phyloP scores from a whole-genome alignment of 2,329 filamentous ascomycete species.

The Zasmidium angulare region DNA sequence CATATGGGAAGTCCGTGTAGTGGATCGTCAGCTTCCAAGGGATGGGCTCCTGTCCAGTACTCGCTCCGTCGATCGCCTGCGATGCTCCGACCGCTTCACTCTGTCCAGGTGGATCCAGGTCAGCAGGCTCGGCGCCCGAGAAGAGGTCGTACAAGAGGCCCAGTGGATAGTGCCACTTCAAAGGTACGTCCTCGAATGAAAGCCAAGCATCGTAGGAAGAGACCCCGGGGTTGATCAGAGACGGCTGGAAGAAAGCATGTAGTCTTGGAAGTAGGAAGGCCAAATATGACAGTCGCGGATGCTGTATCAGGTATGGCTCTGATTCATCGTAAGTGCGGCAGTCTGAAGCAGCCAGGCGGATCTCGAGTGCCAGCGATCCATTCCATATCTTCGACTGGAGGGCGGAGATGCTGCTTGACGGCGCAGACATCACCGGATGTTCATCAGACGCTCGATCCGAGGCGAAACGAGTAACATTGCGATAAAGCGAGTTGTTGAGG shows the following conservation, averaged over 20 bases:
- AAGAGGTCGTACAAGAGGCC: constrained; percentile 71
- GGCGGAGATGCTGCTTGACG: constrained; percentile 31
- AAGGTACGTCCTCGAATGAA: constrained; percentile 64
- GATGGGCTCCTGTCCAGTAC: constrained; percentile 32
- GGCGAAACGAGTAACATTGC: background rate
- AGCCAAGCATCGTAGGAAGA: constrained; percentile 60
- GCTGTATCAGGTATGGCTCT: constrained; percentile 62
- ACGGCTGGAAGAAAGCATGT: constrained; percentile 60
- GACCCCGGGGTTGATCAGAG: constrained; percentile 58
- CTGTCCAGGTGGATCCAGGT: constrained; percentile 19
- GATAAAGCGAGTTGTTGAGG: constrained; percentile 6
- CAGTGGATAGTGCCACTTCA: constrained; percentile 72
- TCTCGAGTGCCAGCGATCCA: constrained; percentile 60
- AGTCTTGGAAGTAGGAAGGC: constrained; percentile 64
- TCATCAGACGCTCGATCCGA: background rate
- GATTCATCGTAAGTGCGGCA: constrained; percentile 61
- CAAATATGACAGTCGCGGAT: constrained; percentile 67
- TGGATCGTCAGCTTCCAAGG: constrained; percentile 66
- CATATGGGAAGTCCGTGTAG: constrained; percentile 58
- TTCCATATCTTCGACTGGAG: constrained; percentile 57
- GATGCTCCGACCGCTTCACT: constrained; percentile 8
- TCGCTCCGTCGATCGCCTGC: constrained; percentile 9
- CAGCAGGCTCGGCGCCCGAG: constrained; percentile 54
- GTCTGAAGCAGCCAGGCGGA: constrained; percentile 58
- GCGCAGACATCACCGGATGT: constrained; percentile 26